Conservation (phyloP, 169 alveolate species). For the Cryptosporidium ryanae region DNA sequence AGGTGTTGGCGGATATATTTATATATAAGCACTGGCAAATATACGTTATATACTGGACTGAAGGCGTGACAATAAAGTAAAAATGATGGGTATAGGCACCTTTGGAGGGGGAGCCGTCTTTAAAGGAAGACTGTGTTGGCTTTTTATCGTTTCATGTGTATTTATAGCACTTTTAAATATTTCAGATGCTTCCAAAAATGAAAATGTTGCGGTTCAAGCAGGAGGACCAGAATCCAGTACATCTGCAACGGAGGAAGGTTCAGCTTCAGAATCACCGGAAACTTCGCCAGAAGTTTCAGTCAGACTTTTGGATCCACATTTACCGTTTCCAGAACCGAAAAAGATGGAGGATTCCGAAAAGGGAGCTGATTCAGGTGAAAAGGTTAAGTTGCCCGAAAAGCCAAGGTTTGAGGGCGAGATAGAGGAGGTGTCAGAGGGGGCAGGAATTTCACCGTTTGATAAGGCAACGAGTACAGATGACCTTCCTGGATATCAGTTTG, state of each 20-base stretch:
- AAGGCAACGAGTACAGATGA: constrained; percentile 63
- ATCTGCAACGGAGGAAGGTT: constrained; percentile 48
- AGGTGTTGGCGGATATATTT: no score
- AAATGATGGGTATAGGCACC: no score
- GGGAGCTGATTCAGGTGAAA: neutral
- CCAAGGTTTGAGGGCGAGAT: constrained; percentile 30
- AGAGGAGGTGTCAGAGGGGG: constrained; percentile 68
- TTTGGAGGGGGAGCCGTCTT: no score
- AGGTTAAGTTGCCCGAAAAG: constrained; percentile 24
- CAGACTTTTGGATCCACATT: constrained; percentile 22
- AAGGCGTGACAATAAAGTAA: no score
- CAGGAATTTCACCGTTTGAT: constrained; percentile 63
- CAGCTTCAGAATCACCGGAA: constrained; percentile 16
- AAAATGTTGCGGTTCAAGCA: constrained; percentile 4
- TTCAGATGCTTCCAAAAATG: constrained; percentile 1
- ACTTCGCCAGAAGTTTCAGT: constrained; percentile 48
- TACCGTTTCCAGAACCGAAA: constrained; percentile 32
- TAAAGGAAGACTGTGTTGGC: neutral
- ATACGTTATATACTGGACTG: no score
- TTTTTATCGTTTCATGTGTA: constrained; percentile 8
- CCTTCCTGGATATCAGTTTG: constrained; percentile 11
- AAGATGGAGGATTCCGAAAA: neutral
- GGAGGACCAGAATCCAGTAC: neutral
- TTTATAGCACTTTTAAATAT: neutral
- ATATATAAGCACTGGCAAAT: no score